These are phyloP conservation scores for Eucalyptus cloeziana DNA, from an alignment of 345 rosid genomes.

Conservation along the genomic window DNA sequence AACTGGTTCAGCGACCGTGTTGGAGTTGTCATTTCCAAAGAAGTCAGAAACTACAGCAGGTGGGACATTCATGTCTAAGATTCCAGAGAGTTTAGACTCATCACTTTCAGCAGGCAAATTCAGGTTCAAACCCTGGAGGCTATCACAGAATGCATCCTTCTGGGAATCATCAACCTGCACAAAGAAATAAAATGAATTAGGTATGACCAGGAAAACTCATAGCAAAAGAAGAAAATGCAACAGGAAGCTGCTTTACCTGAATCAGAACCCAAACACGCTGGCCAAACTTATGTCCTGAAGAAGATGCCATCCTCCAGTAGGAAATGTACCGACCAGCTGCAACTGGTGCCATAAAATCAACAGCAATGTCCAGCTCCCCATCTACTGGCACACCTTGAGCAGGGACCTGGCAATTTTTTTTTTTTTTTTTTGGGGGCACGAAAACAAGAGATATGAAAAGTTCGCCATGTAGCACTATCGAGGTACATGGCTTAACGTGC, in stretches of 20 bases:
- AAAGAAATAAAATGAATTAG: background rate
- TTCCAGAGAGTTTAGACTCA: conserved; percentile 2
- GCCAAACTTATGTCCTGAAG: conserved; percentile 65
- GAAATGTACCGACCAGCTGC: conserved; percentile 76
- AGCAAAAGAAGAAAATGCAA: background rate
- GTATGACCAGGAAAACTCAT: background rate
- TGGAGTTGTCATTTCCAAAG: background rate
- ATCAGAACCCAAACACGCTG: conserved; percentile 94
- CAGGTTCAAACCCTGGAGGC: conserved; percentile 43
- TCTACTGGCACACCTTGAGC: conserved; percentile 45
- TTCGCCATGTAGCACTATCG: background rate
- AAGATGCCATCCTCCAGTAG: conserved; percentile 81
- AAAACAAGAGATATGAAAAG: background rate
- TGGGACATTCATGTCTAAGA: conserved; percentile 18
- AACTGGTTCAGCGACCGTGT: background rate
- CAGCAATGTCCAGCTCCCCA: conserved; percentile 59
- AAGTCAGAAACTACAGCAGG: conserved; percentile 12
- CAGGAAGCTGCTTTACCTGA: conserved; percentile 24
- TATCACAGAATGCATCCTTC: conserved; percentile 8
- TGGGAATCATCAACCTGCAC: conserved; percentile 56
- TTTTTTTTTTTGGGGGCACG: background rate
- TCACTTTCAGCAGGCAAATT: conserved; percentile 41
- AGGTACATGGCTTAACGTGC: background rate
- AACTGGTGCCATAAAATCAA: conserved; percentile 67
- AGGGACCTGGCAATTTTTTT: conserved; percentile 40